A percentile compares a stretch with the other conserved stretches of the same genome.
phyloP scores from a whole-genome alignment of 2,329 filamentous ascomycete genomes.

The Fusarium ambrosium region DNA sequence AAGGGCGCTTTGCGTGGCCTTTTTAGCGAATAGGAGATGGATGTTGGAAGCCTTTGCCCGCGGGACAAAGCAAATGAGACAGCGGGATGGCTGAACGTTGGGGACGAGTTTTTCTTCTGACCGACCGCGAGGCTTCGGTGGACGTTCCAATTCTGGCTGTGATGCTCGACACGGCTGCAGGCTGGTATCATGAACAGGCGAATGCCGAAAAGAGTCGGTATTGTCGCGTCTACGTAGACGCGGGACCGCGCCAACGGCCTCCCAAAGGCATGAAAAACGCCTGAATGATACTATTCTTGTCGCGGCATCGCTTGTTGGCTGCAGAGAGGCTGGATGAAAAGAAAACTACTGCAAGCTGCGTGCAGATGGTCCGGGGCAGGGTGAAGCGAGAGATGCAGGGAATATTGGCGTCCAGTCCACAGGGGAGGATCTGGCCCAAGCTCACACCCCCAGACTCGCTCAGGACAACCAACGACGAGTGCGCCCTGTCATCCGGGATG shows the following conservation, averaged over 20 bases:
- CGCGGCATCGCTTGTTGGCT: slow-evolving; percentile 28
- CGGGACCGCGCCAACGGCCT: slow-evolving; percentile 23
- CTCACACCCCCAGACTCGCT: slow-evolving; percentile 23
- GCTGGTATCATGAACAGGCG: background rate
- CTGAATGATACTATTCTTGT: slow-evolving; percentile 40
- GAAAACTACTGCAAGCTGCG: slow-evolving; percentile 24
- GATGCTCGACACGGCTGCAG: background rate
- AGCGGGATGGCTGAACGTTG: slow-evolving; percentile 8
- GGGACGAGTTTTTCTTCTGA: background rate
- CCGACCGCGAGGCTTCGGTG: background rate
- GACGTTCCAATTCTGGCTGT: background rate
- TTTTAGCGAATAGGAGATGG: slow-evolving; percentile 40
- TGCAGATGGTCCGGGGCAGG: slow-evolving; percentile 39
- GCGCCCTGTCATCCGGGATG: slow-evolving; percentile 13
- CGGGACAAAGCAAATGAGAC: slow-evolving; percentile 34
- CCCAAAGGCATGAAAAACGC: slow-evolving; percentile 12
- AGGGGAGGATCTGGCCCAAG: slow-evolving; percentile 33
- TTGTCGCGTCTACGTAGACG: slow-evolving; percentile 39
- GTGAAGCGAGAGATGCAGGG: slow-evolving; percentile 17
- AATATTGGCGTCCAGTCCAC: slow-evolving; percentile 5
- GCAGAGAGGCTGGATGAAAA: slow-evolving; percentile 21
- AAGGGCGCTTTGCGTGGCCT: slow-evolving; percentile 39
- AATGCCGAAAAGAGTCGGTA: slow-evolving; percentile 3
- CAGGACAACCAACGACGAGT: slow-evolving; percentile 25
- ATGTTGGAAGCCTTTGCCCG: background rate